A percentile compares a stretch with the other conserved stretches of the same genome.
phyloP scores from a whole-genome alignment of 2,329 filamentous ascomycete species.

The Aspergillus pseudoviridinutans region DNA sequence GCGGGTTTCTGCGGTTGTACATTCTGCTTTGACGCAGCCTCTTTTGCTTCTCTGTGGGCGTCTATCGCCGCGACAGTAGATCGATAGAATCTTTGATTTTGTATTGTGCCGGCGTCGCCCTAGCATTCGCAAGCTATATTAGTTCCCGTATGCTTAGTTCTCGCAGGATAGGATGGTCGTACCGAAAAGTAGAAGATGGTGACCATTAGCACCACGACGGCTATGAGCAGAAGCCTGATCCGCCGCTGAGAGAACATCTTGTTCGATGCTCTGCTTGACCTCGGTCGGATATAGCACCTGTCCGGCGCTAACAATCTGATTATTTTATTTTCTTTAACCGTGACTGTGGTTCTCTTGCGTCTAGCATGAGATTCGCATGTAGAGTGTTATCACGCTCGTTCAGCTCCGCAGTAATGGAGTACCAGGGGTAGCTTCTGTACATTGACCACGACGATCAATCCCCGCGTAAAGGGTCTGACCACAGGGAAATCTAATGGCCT shows the following conservation, averaged over 20 bases:
- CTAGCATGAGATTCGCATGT: neutral
- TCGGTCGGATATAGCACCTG: neutral
- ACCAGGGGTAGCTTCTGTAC: neutral
- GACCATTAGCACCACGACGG: slow-evolving; percentile 61
- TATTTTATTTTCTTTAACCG: neutral
- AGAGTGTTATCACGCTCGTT: neutral
- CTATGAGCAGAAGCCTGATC: slow-evolving; percentile 62
- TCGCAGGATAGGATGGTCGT: slow-evolving; percentile 23
- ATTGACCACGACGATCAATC: neutral
- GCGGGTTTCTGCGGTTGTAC: slow-evolving; percentile 55
- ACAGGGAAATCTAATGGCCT: neutral
- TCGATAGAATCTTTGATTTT: slow-evolving; percentile 51
- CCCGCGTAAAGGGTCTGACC: neutral
- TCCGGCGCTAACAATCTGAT: neutral
- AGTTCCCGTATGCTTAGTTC: neutral
- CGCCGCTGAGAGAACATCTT: slow-evolving; percentile 68
- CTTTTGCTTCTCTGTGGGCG: slow-evolving; percentile 39
- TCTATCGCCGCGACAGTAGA: slow-evolving; percentile 54
- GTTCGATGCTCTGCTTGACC: neutral
- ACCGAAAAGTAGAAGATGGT: slow-evolving; percentile 71
- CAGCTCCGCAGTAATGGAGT: neutral
- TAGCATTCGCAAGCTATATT: slow-evolving; percentile 16
- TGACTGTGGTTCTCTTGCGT: neutral
- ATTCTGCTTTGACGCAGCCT: slow-evolving; percentile 54
- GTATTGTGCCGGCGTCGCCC: slow-evolving; percentile 38